Percentiles rank a stretch among this genome's conserved stretches.
Evolutionary conservation across 352 stramenopile species (phyloP).

Genomic region (Pseudoperonospora humuli): DNA sequence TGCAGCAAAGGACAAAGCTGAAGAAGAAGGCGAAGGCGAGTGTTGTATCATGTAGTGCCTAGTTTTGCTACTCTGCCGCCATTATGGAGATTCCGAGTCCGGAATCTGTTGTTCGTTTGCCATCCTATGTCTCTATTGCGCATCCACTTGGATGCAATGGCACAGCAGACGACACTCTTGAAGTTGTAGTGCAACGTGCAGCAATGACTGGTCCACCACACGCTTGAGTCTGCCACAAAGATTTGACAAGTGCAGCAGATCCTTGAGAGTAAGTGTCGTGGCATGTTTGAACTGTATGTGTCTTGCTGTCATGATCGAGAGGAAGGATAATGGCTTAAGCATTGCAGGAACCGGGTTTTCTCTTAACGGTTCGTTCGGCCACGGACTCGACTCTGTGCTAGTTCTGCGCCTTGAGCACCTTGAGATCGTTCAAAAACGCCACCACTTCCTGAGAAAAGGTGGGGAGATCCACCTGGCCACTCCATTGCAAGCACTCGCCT

Average conservation of each 20-base stretch:
- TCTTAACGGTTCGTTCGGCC: neutral
- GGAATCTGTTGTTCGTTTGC: conserved; percentile 6
- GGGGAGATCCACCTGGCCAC: conserved; percentile 60
- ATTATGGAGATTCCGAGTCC: conserved; percentile 14
- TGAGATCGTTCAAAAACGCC: conserved; percentile 70
- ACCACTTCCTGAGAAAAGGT: conserved; percentile 68
- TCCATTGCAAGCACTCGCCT: conserved; percentile 63
- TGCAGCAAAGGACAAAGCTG: conserved; percentile 32
- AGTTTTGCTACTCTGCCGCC: conserved; percentile 6
- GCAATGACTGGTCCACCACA: neutral
- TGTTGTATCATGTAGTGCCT: conserved; percentile 71
- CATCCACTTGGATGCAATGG: too few species aligned
- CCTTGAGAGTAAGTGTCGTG: neutral
- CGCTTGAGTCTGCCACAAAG: too few species aligned
- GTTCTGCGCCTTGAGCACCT: conserved; percentile 61
- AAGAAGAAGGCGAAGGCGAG: conserved; percentile 65
- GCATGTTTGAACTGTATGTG: neutral
- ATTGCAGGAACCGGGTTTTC: too few species aligned
- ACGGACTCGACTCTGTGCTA: conserved; percentile 7
- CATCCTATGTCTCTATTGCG: conserved; percentile 9
- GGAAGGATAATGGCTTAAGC: neutral
- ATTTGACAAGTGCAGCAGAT: too few species aligned
- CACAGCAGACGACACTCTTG: conserved; percentile 15
- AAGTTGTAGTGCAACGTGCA: conserved; percentile 9
- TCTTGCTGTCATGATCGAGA: neutral